Evolutionary conservation across 768 basidiomycete species (phyloP).

Genomic region (Leucocoprinus birnbaumii): DNA sequence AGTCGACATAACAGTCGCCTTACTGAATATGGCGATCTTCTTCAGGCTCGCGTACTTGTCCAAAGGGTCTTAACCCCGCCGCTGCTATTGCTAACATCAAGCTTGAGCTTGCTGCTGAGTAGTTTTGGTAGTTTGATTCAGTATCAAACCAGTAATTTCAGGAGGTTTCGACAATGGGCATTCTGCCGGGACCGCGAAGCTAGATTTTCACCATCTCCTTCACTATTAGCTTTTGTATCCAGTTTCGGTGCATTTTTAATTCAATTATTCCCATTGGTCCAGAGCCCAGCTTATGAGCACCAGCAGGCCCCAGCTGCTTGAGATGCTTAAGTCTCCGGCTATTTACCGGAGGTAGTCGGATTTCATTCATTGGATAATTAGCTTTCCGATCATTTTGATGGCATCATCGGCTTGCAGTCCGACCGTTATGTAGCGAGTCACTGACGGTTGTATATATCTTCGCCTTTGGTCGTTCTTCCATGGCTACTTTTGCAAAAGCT

Average conservation of each 20-base stretch:
- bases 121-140: constrained; percentile 16
- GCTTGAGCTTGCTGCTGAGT: constrained; percentile 80
- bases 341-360: neutral
- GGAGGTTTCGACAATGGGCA: too few species aligned
- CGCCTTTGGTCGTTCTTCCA: constrained; percentile 21
- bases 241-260: neutral
- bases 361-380: neutral
- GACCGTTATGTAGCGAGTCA: neutral
- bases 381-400: neutral
- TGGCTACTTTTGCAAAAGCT: constrained; percentile 76
- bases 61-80: constrained; percentile 94
- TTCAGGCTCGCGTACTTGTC: constrained; percentile 88
- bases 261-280: neutral
- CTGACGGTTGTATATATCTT: neutral
- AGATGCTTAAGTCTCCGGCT: neutral
- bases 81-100: constrained; percentile 93
- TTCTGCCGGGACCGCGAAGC: neutral
- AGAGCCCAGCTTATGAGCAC: neutral
- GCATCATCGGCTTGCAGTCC: neutral
- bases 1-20: constrained; percentile 6
- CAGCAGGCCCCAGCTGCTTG: neutral
- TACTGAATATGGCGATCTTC: neutral
- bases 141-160: too few species aligned
- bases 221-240: too few species aligned
- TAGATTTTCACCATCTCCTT: neutral